A percentile compares a stretch with the other conserved stretches of the same genome.
Conservation (phyloP, 495 filamentous ascomycete genomes). For the Penicillium manginii region DNA sequence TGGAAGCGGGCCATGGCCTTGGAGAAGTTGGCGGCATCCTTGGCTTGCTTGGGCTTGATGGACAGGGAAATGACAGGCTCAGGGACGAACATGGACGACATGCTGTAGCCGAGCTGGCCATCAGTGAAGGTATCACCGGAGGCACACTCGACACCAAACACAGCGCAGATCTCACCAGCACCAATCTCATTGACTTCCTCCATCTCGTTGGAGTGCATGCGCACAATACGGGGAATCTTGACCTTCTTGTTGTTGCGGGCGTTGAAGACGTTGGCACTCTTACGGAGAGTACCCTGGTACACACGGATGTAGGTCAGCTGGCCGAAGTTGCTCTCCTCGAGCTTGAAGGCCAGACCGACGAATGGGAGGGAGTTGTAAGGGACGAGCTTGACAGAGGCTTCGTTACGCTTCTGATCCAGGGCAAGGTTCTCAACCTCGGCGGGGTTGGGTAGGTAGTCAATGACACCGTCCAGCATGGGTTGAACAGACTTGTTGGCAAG, state of each 20-base stretch:
- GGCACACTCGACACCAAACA: constrained; percentile 97
- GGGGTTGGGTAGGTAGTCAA: constrained; percentile 95
- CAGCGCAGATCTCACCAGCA: constrained; percentile 96
- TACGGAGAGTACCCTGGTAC: constrained; percentile 90
- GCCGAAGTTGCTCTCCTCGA: constrained; percentile 98
- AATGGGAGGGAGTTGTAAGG: constrained; percentile 93
- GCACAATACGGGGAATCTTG: constrained; percentile 94
- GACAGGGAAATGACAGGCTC: constrained; percentile 97
- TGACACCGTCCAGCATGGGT: constrained; percentile 95
- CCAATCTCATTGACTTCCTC: constrained; percentile 91
- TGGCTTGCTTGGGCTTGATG: constrained; percentile 94
- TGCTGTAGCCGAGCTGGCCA: constrained; percentile 86
- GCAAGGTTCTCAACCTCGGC: constrained; percentile 87
- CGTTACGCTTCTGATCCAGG: constrained; percentile 77
- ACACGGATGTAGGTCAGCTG: constrained; percentile 99
- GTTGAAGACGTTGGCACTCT: constrained; percentile 90
- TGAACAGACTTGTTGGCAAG: constrained; percentile 94
- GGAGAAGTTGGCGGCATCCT: constrained; percentile 91
- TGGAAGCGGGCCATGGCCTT: constrained; percentile 99
- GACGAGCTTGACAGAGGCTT: constrained; percentile 80
- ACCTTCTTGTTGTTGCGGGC: constrained; percentile 93
- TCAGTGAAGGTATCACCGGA: constrained; percentile 99
- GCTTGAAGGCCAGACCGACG: constrained; percentile 96
- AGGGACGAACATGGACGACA: constrained; percentile 99
- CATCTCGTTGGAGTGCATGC: constrained; percentile 99